Evolutionary conservation across 257 asterid genomes (phyloP).

Genomic region (Marsdenia floribunda): DNA sequence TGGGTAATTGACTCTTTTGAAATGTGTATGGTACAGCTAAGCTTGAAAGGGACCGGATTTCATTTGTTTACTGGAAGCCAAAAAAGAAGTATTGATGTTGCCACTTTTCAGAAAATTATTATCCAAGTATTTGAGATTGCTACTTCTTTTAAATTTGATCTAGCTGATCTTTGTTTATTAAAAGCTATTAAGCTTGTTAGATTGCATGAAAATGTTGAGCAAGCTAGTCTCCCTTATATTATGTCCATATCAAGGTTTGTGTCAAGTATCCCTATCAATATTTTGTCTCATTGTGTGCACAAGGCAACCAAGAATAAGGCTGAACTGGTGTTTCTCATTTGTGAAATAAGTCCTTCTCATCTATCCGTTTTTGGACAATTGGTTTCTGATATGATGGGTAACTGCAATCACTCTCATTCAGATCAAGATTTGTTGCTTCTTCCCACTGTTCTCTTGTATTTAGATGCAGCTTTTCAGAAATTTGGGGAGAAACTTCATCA

Average conservation of each 20-base stretch:
- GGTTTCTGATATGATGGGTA: conserved; percentile 40
- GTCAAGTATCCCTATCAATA: conserved; percentile 41
- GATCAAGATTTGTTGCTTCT: conserved; percentile 66
- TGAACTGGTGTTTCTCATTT: conserved; percentile 50
- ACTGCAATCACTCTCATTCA: conserved; percentile 25
- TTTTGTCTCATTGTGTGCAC: conserved; percentile 56
- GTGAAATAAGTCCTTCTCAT: conserved; percentile 58
- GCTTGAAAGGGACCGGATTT: conserved; percentile 18
- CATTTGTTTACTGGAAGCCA: conserved; percentile 29
- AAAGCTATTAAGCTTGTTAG: conserved; percentile 60
- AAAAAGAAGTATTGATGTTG: conserved; percentile 35
- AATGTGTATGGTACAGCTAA: conserved; percentile 33
- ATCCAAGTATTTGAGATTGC: conserved; percentile 45
- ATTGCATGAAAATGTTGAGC: conserved; percentile 34
- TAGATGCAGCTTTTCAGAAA: conserved; percentile 38
- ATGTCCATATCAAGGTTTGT: conserved; percentile 58
- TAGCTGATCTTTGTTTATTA: conserved; percentile 62
- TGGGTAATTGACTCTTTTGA: conserved; percentile 51
- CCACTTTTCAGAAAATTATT: conserved; percentile 45
- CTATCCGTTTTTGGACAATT: conserved; percentile 58
- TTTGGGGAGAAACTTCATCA: conserved; percentile 36
- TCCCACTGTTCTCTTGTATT: conserved; percentile 56
- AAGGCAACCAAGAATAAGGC: conserved; percentile 47
- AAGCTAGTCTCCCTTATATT: conserved; percentile 32
- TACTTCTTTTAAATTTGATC: conserved; percentile 42